These are phyloP conservation scores for Guyanaporus albipodus DNA, from an alignment of 768 basidiomycete species.

Conservation along the genomic window DNA sequence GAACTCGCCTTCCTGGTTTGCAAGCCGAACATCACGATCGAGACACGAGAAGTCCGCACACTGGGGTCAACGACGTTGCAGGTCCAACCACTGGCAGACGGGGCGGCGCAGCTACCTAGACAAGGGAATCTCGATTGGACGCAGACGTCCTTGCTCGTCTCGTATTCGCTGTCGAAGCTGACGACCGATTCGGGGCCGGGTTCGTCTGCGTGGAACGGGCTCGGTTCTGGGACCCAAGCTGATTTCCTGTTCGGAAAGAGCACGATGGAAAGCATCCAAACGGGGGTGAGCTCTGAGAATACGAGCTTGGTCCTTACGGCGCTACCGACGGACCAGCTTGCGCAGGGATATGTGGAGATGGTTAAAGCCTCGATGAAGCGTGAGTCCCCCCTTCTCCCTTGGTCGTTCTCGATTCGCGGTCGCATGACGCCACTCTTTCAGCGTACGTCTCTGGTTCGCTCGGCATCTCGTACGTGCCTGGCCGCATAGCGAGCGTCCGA, in stretches of 20 bases:
- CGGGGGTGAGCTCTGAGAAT: background rate
- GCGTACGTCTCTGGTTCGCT: constrained; percentile 23
- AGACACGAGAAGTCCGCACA: constrained; percentile 28
- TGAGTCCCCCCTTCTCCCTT: constrained; percentile 1
- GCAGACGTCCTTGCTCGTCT: constrained; percentile 16
- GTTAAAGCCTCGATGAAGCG: constrained; percentile 19
- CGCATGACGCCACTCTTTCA: no score
- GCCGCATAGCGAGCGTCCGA: constrained; percentile 17
- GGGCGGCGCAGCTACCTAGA: constrained; percentile 2
- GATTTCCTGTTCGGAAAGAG: constrained; percentile 8
- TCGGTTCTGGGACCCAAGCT: constrained; percentile 11
- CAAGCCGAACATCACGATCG: constrained; percentile 20
- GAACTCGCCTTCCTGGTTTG: constrained; percentile 19
- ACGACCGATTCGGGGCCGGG: constrained; percentile 8
- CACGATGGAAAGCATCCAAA: constrained; percentile 2
- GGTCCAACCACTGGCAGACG: constrained; percentile 15
- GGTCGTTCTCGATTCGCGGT: no score
- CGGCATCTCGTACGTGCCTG: constrained; percentile 28
- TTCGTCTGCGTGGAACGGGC: constrained; percentile 3
- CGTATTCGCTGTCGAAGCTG: constrained; percentile 8
- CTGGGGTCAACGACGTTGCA: constrained; percentile 12
- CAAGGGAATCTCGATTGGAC: constrained; percentile 24
- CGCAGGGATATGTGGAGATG: constrained; percentile 6
- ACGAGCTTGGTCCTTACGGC: constrained; percentile 3
- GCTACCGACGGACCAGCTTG: constrained; percentile 6